A percentile compares a stretch with the other conserved stretches of the same genome.
Evolutionary conservation across 2,329 filamentous ascomycete species (phyloP).

Genomic region (Beauveria medogensis): DNA sequence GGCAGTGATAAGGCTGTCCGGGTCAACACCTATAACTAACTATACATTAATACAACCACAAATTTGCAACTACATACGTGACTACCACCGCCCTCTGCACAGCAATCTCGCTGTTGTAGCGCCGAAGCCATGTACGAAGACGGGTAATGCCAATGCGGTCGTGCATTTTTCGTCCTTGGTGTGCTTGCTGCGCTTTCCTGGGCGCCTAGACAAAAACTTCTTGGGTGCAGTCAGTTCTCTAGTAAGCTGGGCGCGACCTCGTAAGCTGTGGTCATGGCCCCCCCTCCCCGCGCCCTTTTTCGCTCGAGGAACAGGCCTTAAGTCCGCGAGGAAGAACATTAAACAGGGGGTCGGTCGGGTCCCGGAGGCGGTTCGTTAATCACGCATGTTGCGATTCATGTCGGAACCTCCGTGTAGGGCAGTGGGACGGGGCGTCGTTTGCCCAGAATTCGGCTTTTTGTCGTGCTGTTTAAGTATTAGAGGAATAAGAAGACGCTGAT

Average conservation of each 20-base stretch:
- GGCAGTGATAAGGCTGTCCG: neutral
- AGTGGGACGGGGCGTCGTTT: neutral
- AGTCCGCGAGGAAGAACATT: constrained; percentile 3
- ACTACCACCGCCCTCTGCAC: neutral
- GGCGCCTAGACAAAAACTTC: neutral
- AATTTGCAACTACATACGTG: neutral
- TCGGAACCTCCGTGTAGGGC: neutral
- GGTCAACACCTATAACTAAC: neutral
- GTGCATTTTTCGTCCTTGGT: neutral
- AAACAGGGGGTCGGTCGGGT: neutral
- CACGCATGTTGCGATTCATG: constrained; percentile 3
- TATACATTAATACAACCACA: neutral
- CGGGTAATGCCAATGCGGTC: neutral
- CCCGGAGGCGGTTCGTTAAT: neutral
- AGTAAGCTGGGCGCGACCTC: neutral
- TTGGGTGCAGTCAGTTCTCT: neutral
- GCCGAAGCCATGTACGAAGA: neutral
- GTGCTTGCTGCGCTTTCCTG: neutral
- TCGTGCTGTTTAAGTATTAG: neutral
- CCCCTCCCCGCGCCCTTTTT: neutral
- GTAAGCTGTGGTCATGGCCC: neutral
- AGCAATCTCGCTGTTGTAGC: neutral
- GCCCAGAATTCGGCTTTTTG: neutral
- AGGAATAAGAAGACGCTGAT: neutral
- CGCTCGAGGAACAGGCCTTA: neutral